Percentiles rank a stretch among this genome's conserved stretches.
phyloP scores from a whole-genome alignment of 345 rosid species.

The Populus alba region DNA sequence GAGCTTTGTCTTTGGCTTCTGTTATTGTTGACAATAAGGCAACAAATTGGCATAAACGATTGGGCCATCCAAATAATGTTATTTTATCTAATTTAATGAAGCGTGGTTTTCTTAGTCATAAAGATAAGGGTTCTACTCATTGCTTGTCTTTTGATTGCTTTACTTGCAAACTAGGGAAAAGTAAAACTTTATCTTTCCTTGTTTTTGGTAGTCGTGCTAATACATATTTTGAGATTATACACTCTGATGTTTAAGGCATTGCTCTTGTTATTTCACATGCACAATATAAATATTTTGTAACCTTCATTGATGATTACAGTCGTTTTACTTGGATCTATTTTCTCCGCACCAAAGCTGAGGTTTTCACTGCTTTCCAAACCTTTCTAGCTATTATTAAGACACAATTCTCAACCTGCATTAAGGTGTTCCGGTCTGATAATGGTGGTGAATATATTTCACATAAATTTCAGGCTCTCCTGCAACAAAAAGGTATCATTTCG shows the following conservation, averaged over 20 bases:
- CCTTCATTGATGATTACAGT: not conserved
- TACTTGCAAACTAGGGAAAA: not conserved
- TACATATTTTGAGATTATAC: not conserved
- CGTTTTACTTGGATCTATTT: not conserved
- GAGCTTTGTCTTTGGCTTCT: not conserved
- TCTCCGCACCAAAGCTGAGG: not conserved
- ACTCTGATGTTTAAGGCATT: not conserved
- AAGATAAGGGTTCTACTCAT: not conserved
- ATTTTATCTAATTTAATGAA: constrained; percentile 1
- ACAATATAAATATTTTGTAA: not conserved
- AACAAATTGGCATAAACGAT: not conserved
- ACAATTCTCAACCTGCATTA: not conserved
- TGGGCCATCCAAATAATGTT: not conserved
- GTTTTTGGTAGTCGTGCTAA: not conserved
- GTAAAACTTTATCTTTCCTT: not conserved
- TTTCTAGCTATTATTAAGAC: not conserved
- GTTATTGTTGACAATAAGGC: not conserved
- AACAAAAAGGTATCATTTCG: not conserved
- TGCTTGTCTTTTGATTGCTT: not conserved
- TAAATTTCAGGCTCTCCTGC: not conserved
- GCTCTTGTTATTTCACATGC: not conserved
- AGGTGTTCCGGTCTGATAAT: not conserved
- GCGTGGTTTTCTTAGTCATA: not conserved
- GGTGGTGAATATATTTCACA: not conserved
- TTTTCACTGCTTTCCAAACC: not conserved